These are phyloP conservation scores for Metschnikowia reukaufii DNA, from an alignment of 805 yeast species.

Conservation along the genomic window DNA sequence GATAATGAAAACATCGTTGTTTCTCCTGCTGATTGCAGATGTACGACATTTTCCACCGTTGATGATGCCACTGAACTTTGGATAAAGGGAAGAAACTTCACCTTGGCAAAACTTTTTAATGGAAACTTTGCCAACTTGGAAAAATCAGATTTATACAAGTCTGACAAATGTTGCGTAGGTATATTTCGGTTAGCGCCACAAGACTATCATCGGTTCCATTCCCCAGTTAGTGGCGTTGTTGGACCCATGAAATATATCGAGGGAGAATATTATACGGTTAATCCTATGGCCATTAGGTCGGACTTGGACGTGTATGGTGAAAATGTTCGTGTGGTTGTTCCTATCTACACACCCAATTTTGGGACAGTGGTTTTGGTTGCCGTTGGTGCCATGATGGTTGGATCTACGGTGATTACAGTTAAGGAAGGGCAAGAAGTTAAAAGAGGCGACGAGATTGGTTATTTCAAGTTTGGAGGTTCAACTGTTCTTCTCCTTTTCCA, in stretches of 20 bases:
- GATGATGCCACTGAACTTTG: conserved; percentile 69
- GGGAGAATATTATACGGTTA: conserved; percentile 94
- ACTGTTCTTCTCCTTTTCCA: conserved; percentile 73
- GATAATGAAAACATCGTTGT: conserved; percentile 50
- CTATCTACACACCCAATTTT: conserved; percentile 72
- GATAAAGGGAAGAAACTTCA: conserved; percentile 85
- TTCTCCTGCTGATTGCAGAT: conserved; percentile 88
- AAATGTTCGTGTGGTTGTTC: conserved; percentile 75
- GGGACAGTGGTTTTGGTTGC: conserved; percentile 77
- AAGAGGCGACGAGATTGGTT: conserved; percentile 86
- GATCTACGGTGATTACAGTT: conserved; percentile 75
- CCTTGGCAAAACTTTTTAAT: conserved; percentile 60
- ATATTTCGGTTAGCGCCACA: conserved; percentile 94
- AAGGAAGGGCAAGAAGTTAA: conserved; percentile 55
- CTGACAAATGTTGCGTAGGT: conserved; percentile 58
- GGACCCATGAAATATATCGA: conserved; percentile 67
- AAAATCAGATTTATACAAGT: conserved; percentile 31
- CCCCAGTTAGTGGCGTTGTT: conserved; percentile 75
- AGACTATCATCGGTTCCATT: conserved; percentile 92
- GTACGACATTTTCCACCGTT: conserved; percentile 65
- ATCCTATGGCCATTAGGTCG: conserved; percentile 95
- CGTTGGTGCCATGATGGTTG: conserved; percentile 99
- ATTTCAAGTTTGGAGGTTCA: conserved; percentile 95
- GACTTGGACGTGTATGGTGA: conserved; percentile 91
- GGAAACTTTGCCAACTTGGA: conserved; percentile 46